phyloP scores from a whole-genome alignment of 208 protist species.

The Leishmania martiniquensis region DNA sequence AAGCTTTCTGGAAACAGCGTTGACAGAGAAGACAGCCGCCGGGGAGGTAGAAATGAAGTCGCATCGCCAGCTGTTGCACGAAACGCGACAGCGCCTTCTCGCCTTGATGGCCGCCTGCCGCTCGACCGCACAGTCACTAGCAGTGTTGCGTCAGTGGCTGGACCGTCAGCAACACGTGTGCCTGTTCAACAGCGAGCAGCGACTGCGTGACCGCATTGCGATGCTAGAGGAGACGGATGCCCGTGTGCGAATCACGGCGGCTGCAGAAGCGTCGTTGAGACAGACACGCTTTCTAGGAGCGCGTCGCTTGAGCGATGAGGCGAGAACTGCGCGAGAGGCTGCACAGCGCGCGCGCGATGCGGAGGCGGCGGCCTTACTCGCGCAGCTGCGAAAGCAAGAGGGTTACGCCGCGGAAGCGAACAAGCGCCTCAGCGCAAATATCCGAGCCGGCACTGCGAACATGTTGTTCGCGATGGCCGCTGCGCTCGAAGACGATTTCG shows the following conservation, averaged over 20 bases:
- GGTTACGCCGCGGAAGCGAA: neutral
- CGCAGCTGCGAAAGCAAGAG: constrained; percentile 4
- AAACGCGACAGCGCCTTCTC: constrained; percentile 15
- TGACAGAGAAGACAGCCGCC: constrained; percentile 7
- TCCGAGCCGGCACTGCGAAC: constrained; percentile 7
- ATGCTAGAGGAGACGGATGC: constrained; percentile 15
- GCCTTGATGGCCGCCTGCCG: constrained; percentile 11
- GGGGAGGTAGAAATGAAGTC: neutral
- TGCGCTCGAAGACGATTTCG: constrained; percentile 23
- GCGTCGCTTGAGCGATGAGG: neutral
- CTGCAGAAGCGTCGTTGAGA: neutral
- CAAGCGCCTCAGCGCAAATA: constrained; percentile 13
- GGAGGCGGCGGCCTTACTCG: neutral
- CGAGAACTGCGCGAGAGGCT: neutral
- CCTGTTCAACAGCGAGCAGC: constrained; percentile 19
- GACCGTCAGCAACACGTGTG: constrained; percentile 16
- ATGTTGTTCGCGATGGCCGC: constrained; percentile 2
- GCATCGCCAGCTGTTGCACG: constrained; percentile 3
- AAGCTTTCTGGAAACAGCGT: constrained; percentile 6
- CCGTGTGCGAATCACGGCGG: neutral
- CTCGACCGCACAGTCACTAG: constrained; percentile 2
- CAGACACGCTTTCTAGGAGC: neutral
- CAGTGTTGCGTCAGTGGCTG: constrained; percentile 15
- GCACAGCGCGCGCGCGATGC: neutral
- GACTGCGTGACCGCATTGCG: constrained; percentile 21